These are phyloP conservation scores for Amanita brunnescens DNA, from an alignment of 768 basidiomycete genomes.

Conservation along the genomic window DNA sequence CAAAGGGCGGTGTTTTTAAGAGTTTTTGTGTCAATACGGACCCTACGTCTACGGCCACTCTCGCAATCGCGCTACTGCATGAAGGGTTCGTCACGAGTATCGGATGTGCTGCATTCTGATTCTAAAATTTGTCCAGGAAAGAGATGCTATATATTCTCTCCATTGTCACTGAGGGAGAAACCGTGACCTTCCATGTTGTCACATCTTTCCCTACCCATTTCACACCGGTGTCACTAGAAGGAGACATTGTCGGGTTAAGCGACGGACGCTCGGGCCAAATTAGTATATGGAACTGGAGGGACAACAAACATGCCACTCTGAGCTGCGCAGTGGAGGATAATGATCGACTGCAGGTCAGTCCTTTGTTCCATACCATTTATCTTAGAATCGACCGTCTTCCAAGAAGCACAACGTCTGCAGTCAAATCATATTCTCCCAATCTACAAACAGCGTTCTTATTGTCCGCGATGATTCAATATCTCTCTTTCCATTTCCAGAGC, in stretches of 20 bases:
- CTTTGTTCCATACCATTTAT: neutral
- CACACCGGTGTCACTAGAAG: slow-evolving; percentile 39
- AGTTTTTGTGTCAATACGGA: slow-evolving; percentile 44
- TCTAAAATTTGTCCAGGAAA: slow-evolving; percentile 16
- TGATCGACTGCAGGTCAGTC: slow-evolving; percentile 22
- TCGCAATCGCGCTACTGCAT: slow-evolving; percentile 43
- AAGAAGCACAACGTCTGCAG: slow-evolving; percentile 40
- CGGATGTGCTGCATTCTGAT: slow-evolving; percentile 11
- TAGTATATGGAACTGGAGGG: slow-evolving; percentile 48
- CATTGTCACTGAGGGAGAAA: slow-evolving; percentile 10
- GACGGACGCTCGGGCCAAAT: slow-evolving; percentile 45
- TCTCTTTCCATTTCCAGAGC: slow-evolving; percentile 41
- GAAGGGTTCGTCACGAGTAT: slow-evolving; percentile 31
- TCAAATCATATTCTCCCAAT: slow-evolving; percentile 37
- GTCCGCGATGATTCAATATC: slow-evolving; percentile 51
- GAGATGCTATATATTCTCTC: slow-evolving; percentile 26
- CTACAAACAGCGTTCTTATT: slow-evolving; percentile 38
- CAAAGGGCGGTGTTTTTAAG: slow-evolving; percentile 42
- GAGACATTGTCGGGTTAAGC: slow-evolving; percentile 44
- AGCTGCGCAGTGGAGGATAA: slow-evolving; percentile 25
- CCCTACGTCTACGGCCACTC: slow-evolving; percentile 30
- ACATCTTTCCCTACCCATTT: slow-evolving; percentile 30
- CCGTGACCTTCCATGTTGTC: slow-evolving; percentile 21
- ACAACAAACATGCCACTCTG: slow-evolving; percentile 36
- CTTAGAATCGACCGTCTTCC: slow-evolving; percentile 2